Base-by-base conservation (phyloP, 352 stramenopile genomes). In the Phytophthora litchii region DNA sequence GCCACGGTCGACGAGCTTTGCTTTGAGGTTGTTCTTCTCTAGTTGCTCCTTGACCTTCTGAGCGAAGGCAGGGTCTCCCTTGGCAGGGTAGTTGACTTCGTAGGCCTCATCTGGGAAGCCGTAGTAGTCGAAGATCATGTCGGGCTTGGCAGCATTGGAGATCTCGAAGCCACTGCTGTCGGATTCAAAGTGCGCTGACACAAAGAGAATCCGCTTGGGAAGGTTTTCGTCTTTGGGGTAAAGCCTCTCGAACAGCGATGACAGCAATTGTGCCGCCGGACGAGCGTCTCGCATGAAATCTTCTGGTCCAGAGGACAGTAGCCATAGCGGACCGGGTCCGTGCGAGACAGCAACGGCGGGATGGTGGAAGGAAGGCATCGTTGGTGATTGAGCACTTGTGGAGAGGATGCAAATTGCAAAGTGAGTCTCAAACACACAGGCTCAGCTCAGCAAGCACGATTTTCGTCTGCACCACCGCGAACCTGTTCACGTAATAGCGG, bases 41-140 rank as follows among this genome's bases (percentile, higher is more conserved):
- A 97, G 67, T 6, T 92, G 54, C 1, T 64, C 31, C 23, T 91
- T 66, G 51, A 97, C 89, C 43, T 70, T 55, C 21, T 75, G 23
- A 0, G 88, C 88, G 8, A 97, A 70, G 10, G 52, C 61, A 0
- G 86, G 86, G 52, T 84, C 60, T 6, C 88, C 89, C 17, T 81
- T 80, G 12, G 79, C 86, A 1, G 75, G 67, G 54, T 97, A 97
- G 34, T 81, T 63, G 55, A 92, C 72, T 8, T 95, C 45, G 69
- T 98, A 98, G 6, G 83, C 74, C 46, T 97, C 71, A 1, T 47
- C 41, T 0, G 89, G 86, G 66, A 98, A 98, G 8, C 83, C 85
- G 49, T 81, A 89, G 72, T 97, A 98, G 73, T 98, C 92, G 72
- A 82, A 98, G 41, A 96, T 63, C 48, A 97, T 74, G 7, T 67